Conservation (phyloP, 331 rosid species). For the Pyrus hybrid region DNA sequence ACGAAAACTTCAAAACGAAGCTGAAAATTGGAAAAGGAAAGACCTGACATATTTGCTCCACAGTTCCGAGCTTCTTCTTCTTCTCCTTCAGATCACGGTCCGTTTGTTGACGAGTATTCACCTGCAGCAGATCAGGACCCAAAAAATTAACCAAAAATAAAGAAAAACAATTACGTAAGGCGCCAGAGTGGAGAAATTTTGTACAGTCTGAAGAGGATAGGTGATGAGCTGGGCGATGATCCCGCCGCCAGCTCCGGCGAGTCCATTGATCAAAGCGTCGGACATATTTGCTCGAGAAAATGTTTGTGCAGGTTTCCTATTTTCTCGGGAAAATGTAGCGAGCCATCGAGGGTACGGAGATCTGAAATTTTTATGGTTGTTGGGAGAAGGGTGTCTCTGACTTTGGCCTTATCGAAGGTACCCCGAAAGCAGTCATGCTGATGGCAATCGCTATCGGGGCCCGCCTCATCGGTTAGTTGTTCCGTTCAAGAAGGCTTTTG, state of each 20-base stretch:
- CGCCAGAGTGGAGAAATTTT: background rate
- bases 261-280: slow-evolving; percentile 93
- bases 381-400: background rate
- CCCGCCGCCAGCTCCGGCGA: slow-evolving; percentile 98
- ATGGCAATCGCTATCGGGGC: background rate
- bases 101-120: slow-evolving; percentile 95
- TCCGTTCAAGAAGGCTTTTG: slow-evolving; percentile 14
- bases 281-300: slow-evolving; percentile 46
- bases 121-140: slow-evolving; percentile 41
- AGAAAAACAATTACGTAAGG: background rate
- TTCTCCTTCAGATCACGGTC: slow-evolving; percentile 71
- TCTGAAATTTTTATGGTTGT: background rate
- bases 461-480: background rate
- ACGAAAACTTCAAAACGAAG: background rate
- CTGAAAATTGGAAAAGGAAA: background rate
- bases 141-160: background rate
- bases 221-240: slow-evolving; percentile 97
- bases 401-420: slow-evolving; percentile 6
- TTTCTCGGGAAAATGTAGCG: slow-evolving; percentile 17
- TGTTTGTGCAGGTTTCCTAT: background rate
- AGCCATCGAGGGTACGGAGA: slow-evolving; percentile 6
- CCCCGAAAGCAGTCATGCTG: no score
- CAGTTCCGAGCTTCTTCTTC: slow-evolving; percentile 46
- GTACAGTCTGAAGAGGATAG: slow-evolving; percentile 92
- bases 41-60: slow-evolving; percentile 72